A percentile compares a stretch with the other conserved stretches of the same genome.
These are phyloP conservation scores for Bryoerythrophyllum caledonicum DNA, from an alignment of 225 moss, liverwort and hornwort genomes.

Conservation along the genomic window DNA sequence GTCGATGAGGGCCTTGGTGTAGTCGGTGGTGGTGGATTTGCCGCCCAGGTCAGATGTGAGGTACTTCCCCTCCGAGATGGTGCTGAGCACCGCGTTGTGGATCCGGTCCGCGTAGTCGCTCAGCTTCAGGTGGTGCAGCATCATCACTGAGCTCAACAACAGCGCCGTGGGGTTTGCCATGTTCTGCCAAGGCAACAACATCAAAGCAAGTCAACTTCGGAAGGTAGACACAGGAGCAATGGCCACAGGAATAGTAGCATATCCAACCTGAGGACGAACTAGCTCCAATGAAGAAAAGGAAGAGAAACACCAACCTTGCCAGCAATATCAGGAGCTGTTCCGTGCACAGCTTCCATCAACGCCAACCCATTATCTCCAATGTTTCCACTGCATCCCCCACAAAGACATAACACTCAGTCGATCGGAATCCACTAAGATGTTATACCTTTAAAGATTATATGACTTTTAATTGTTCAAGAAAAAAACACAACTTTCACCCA, in stretches of 20 bases:
- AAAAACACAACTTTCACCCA: too few species aligned
- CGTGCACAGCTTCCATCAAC: conserved; percentile 97
- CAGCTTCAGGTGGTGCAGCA: conserved; percentile 83
- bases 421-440: background rate
- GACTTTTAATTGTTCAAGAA: rapidly evolving
- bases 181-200: conserved; percentile 53
- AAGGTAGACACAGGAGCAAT: too few species aligned
- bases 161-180: conserved; percentile 95
- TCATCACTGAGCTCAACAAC: conserved; percentile 91
- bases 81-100: conserved; percentile 69
- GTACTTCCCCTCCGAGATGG: conserved; percentile 73
- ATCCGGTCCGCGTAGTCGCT: conserved; percentile 59
- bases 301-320: conserved; percentile 64
- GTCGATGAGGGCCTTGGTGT: conserved; percentile 90
- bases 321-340: conserved; percentile 97
- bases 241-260: too few species aligned
- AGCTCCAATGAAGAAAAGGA: background rate
- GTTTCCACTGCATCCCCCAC: conserved; percentile 66
- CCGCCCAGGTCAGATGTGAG: conserved; percentile 88
- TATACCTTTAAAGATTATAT: too few species aligned
- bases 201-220: background rate
- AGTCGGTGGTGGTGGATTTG: conserved; percentile 66
- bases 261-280: background rate
- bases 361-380: conserved; percentile 83
- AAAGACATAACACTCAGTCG: background rate